phyloP scores from a whole-genome alignment of 306 rosid genomes.

The Cucumis hystrix region DNA sequence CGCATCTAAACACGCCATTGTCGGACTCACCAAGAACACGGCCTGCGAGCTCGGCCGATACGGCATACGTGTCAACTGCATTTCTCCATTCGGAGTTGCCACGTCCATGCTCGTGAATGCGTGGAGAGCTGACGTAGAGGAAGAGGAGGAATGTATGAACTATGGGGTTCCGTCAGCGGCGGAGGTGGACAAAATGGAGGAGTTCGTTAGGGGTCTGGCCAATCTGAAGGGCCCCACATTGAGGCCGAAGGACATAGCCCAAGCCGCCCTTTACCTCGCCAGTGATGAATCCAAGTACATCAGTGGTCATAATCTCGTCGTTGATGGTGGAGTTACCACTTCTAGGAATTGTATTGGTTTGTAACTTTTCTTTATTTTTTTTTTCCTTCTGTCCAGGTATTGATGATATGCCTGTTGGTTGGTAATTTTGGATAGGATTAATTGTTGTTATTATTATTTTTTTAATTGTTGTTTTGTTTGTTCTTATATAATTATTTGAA shows the following conservation, averaged over 20 bases:
- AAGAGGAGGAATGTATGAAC: constrained; percentile 10
- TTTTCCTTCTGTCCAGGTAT: not conserved
- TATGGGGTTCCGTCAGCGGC: constrained; percentile 33
- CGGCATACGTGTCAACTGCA: constrained; percentile 74
- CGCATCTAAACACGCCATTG: constrained; percentile 87
- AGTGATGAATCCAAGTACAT: constrained; percentile 85
- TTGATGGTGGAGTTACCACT: constrained; percentile 80
- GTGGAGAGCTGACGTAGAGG: constrained; percentile 33
- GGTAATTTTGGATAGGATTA: not conserved
- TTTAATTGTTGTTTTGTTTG: not conserved
- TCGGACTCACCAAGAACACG: constrained; percentile 66
- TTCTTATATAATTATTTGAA: not conserved
- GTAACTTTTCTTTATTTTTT: constrained; percentile 2
- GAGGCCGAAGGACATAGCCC: constrained; percentile 61
- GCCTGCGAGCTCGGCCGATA: constrained; percentile 68
- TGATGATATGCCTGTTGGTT: not conserved
- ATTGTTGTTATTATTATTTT: not conserved
- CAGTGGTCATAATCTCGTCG: constrained; percentile 89
- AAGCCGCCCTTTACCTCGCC: constrained; percentile 88
- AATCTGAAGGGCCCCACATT: constrained; percentile 60
- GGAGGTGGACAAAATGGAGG: constrained; percentile 71
- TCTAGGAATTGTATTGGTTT: constrained; percentile 65
- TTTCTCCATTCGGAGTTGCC: constrained; percentile 91
- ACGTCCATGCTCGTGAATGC: constrained; percentile 78
- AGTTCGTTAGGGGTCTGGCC: constrained; percentile 64